A percentile compares a stretch with the other conserved stretches of the same genome.
These are phyloP conservation scores for Colletotrichum nymphaeae DNA, from an alignment of 2,329 filamentous ascomycete species.

Conservation along the genomic window DNA sequence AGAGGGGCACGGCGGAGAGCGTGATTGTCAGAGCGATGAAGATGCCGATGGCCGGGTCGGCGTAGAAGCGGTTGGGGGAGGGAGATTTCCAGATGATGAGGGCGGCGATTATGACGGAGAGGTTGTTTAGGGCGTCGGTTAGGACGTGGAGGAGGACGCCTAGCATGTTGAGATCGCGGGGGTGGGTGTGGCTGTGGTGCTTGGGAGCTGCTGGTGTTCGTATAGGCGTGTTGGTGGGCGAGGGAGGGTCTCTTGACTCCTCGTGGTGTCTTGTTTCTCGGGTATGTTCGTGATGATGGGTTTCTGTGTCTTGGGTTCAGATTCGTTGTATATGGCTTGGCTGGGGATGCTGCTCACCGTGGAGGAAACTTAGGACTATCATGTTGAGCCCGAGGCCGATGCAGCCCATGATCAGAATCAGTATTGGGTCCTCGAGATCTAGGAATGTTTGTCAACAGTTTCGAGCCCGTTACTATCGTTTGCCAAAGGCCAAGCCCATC, in stretches of 20 bases:
- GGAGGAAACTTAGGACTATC: constrained; percentile 73
- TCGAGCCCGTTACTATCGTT: no score
- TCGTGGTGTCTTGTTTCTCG: not conserved
- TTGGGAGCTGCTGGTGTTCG: constrained; percentile 32
- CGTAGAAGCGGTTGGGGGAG: constrained; percentile 72
- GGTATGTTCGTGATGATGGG: not conserved
- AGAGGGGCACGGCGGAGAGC: constrained; percentile 70
- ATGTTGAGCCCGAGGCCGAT: constrained; percentile 76
- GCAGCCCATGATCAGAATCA: constrained; percentile 77
- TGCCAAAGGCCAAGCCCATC: no score
- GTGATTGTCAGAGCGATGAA: constrained; percentile 81
- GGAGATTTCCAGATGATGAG: constrained; percentile 75
- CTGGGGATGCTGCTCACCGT: constrained; percentile 55
- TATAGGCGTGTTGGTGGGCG: not conserved
- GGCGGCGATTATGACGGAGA: constrained; percentile 78
- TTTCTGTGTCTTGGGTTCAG: not conserved
- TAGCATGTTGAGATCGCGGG: constrained; percentile 75
- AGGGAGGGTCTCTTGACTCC: not conserved
- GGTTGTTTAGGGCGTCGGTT: constrained; percentile 80
- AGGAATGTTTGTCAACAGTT: no score
- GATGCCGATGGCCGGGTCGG: constrained; percentile 76
- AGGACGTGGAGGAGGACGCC: constrained; percentile 78
- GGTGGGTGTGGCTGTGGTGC: constrained; percentile 59
- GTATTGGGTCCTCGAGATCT: constrained; percentile 71
- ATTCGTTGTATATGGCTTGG: no score